Conservation (phyloP, 176 grass and related monocot genomes). For the Aegilops speltoides region DNA sequence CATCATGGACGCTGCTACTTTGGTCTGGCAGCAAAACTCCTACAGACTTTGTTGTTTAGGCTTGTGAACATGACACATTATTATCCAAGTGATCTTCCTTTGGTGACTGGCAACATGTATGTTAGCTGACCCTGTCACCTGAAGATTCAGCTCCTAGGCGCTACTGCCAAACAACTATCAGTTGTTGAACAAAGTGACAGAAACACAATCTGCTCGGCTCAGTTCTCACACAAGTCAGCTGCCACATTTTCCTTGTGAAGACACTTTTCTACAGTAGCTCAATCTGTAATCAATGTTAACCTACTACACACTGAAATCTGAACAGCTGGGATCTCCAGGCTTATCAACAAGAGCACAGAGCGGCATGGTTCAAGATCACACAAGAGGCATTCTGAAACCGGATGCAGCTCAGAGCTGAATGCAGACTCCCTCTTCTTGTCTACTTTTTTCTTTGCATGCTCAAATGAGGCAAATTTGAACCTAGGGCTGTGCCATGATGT, state of each 20-base stretch:
- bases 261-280: not conserved
- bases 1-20: not conserved
- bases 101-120: not conserved
- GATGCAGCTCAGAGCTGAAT: not conserved
- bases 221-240: not conserved
- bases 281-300: not conserved
- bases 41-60: not conserved
- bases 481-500: not conserved
- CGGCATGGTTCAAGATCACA: not conserved
- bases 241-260: not conserved
- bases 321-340: not conserved
- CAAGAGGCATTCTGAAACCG: slow-evolving; percentile 17
- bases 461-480: not conserved
- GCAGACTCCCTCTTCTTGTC: not conserved
- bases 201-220: not conserved
- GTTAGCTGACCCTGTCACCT: not conserved
- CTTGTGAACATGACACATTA: slow-evolving; percentile 9
- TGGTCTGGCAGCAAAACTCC: not conserved
- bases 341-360: not conserved
- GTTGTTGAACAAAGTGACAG: slow-evolving; percentile 13
- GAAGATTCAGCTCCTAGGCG: not conserved
- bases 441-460: not conserved
- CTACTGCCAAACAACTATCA: slow-evolving; percentile 19
- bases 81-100: slow-evolving; percentile 7
- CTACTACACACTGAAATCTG: not conserved